Conservation (phyloP, 202 grass and related monocot species). For the Panicum hallii region DNA sequence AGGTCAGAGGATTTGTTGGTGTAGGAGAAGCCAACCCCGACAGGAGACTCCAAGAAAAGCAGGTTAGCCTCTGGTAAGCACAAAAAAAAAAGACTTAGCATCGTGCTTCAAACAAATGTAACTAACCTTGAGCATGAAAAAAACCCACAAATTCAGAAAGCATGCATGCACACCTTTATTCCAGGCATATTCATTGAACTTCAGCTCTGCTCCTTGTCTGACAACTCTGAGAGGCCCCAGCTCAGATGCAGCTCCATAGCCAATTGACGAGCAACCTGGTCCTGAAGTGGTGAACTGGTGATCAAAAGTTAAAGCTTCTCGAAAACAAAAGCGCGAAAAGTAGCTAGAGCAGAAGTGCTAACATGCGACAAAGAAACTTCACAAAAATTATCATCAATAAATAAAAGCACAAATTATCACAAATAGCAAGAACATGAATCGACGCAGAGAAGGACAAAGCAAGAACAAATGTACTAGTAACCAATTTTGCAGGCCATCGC, state of each 20-base stretch:
- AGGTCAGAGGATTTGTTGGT: constrained; percentile 82
- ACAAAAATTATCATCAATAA: neutral
- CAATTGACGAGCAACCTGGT: constrained; percentile 83
- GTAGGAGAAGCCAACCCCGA: constrained; percentile 88
- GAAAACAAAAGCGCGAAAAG: neutral
- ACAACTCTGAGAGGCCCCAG: constrained; percentile 73
- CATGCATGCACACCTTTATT: constrained; percentile 61
- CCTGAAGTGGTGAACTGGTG: constrained; percentile 37
- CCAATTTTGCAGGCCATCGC: neutral
- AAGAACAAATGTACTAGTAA: constrained; percentile 21
- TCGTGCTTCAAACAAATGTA: neutral
- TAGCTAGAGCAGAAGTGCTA: neutral
- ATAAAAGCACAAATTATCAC: constrained; percentile 10
- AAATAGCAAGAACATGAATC: constrained; percentile 6
- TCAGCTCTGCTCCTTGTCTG: constrained; percentile 55
- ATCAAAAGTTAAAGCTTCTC: neutral
- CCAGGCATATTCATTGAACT: constrained; percentile 78
- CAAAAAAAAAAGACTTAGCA: constrained; percentile 12
- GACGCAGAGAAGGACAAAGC: neutral
- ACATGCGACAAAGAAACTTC: neutral
- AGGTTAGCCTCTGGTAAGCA: constrained; percentile 71
- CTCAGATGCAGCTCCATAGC: constrained; percentile 77
- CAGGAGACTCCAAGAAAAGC: constrained; percentile 78
- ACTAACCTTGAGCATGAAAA: constrained; percentile 15
- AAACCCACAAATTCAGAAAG: constrained; percentile 2